Base-by-base conservation (phyloP, 495 filamentous ascomycete species). In the Chaetomium fimeti region DNA sequence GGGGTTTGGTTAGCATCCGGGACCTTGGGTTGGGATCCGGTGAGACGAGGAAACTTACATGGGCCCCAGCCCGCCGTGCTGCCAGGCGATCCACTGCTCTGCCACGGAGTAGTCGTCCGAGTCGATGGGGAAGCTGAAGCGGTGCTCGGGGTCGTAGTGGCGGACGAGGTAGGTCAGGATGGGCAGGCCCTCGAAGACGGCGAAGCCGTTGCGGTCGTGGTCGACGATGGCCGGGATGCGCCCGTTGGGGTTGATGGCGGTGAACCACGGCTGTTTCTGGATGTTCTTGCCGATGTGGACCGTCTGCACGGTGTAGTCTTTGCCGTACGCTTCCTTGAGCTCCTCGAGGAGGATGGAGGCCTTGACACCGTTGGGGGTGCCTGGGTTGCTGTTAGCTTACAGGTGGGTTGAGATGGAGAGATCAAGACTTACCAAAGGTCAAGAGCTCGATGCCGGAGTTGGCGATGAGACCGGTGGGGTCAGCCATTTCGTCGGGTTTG, bases 171-270 rank as follows among this genome's bases (percentile, higher is more conserved):
- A 96, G 56, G 85, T 82, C 66, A 96, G 79, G 69, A 94, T 93
- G 61, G 88, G 79, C 42, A 89, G 83, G 48, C 85, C 88, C 72
- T 96, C 91, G 68, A 93, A 93, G 6, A 95, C 76, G 36, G 83
- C 76, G 73, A 93, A 90, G 42, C 54, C 72, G 57, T 57, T 57
- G 66, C 84, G 83, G 64, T 85, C 82, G 59, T 79, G 76, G 77
- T 95, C 92, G 52, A 89, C 88, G 47, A 96, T 77, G 25, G 88
- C 90, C 36, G 91, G 92, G 74, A 96, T 94, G 61, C 91, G 89
- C 65, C 92, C 91, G 72, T 96, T 94, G 66, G 91, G 91, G 74
- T 89, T 91, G 70, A 91, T 86, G 20, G 83, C 85, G 36, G 72
- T 73, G 65, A 74, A 84, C 68, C 83, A 87, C 65, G 83, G 82